These are phyloP conservation scores for Marchantia polymorpha DNA, from an alignment of 225 moss, liverwort and hornwort genomes.

Conservation along the genomic window DNA sequence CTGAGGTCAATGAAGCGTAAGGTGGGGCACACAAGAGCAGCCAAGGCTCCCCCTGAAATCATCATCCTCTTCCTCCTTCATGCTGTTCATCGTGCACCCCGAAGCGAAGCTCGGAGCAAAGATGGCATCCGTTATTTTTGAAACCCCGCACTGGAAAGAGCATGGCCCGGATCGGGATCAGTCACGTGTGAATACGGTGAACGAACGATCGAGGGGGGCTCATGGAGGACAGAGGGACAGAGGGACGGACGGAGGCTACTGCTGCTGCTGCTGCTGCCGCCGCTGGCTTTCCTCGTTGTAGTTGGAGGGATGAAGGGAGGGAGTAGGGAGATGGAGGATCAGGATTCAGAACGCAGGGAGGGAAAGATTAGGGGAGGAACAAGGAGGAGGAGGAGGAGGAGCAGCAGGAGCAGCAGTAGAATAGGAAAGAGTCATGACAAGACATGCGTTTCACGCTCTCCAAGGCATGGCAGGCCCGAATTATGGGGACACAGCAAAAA, in stretches of 20 bases:
- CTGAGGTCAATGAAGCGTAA: no score
- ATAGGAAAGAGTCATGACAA: background rate
- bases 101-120: background rate
- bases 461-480: background rate
- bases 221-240: no score
- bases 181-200: background rate
- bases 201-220: no score
- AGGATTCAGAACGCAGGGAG: no score
- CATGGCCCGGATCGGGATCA: background rate
- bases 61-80: no score
- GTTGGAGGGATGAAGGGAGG: background rate
- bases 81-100: no score
- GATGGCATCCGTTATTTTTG: background rate
- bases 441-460: constrained; percentile 5
- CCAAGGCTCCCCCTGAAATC: no score
- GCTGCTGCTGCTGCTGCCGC: background rate
- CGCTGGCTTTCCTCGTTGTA: background rate
- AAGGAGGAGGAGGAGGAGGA: background rate
- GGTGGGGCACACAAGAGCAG: no score
- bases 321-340: background rate
- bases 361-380: background rate
- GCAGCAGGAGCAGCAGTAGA: background rate
- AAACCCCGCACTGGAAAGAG: background rate
- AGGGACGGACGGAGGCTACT: background rate
- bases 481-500: background rate